These are phyloP conservation scores for Jacaranda copaia DNA, from an alignment of 257 asterid species.

Conservation along the genomic window DNA sequence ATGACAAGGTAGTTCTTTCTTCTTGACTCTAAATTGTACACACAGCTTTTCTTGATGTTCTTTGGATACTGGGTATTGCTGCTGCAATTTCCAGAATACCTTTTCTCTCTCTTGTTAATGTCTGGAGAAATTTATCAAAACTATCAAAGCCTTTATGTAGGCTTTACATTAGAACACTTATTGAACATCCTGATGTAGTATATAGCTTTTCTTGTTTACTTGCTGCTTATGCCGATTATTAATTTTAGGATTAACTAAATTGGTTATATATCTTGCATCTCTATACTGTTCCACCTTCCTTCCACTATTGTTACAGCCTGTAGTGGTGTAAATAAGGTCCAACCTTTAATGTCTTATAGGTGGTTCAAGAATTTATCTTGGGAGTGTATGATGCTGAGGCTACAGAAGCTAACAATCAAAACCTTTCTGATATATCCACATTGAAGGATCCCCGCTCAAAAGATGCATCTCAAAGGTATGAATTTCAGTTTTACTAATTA, in stretches of 20 bases:
- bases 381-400: slow-evolving; percentile 88
- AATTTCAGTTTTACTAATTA: slow-evolving; percentile 27
- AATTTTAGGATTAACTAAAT: slow-evolving; percentile 15
- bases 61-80: slow-evolving; percentile 19
- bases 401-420: slow-evolving; percentile 79
- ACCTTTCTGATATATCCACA: slow-evolving; percentile 77
- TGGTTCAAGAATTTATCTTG: slow-evolving; percentile 90
- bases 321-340: slow-evolving; percentile 22
- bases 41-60: not conserved
- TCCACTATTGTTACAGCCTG: not conserved
- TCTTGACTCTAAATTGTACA: slow-evolving; percentile 14
- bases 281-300: slow-evolving; percentile 10
- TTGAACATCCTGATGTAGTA: not conserved
- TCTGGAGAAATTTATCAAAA: not conserved
- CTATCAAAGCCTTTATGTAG: not conserved
- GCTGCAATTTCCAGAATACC: slow-evolving; percentile 24
- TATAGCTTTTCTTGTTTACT: not conserved
- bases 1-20: slow-evolving; percentile 69
- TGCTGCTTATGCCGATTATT: slow-evolving; percentile 27
- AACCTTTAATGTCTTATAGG: slow-evolving; percentile 46
- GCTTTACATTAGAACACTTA: not conserved
- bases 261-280: not conserved
- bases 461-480: slow-evolving; percentile 98
- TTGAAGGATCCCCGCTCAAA: slow-evolving; percentile 95
- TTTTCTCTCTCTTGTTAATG: slow-evolving; percentile 20